Evolutionary conservation across 495 filamentous ascomycete genomes (phyloP).

Genomic region (Recurvomyces mirabilis): DNA sequence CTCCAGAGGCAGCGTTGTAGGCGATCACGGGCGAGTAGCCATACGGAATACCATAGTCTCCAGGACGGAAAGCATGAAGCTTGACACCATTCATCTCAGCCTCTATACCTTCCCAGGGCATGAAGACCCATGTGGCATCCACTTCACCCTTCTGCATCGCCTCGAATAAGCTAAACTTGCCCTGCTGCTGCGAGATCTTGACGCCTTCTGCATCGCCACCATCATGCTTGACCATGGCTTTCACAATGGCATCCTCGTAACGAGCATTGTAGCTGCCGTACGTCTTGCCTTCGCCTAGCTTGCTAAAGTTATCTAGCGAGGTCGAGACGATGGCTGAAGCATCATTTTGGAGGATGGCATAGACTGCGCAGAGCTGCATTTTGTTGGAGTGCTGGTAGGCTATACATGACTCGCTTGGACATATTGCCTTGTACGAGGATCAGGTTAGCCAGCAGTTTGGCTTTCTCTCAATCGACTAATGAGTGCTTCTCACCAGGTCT

Average conservation of each 20-base stretch:
- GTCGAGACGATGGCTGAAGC: conserved; percentile 15
- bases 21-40: conserved; percentile 21
- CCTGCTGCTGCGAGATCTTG: conserved; percentile 12
- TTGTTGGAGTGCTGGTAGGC: conserved; percentile 16
- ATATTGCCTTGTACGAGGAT: conserved; percentile 9
- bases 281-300: conserved; percentile 7
- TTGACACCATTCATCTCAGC: conserved; percentile 11
- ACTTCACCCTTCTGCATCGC: conserved; percentile 11
- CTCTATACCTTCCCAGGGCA: conserved; percentile 22
- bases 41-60: conserved; percentile 16
- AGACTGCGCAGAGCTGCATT: conserved; percentile 18
- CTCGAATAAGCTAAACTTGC: conserved; percentile 17
- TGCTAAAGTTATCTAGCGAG: conserved; percentile 1
- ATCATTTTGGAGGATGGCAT: conserved; percentile 16
- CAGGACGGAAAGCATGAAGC: conserved; percentile 4
- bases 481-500: conserved; percentile 5
- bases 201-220: conserved; percentile 15
- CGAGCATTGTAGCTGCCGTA: conserved; percentile 19
- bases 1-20: background rate
- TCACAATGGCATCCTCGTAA: conserved; percentile 19
- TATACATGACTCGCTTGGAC: conserved; percentile 17
- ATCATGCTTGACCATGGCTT: conserved; percentile 12
- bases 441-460: background rate
- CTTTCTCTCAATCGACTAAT: background rate
- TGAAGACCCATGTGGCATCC: conserved; percentile 21